Evolutionary conservation across 495 filamentous ascomycete species (phyloP).

Genomic region (Mycothermus thermophilus): DNA sequence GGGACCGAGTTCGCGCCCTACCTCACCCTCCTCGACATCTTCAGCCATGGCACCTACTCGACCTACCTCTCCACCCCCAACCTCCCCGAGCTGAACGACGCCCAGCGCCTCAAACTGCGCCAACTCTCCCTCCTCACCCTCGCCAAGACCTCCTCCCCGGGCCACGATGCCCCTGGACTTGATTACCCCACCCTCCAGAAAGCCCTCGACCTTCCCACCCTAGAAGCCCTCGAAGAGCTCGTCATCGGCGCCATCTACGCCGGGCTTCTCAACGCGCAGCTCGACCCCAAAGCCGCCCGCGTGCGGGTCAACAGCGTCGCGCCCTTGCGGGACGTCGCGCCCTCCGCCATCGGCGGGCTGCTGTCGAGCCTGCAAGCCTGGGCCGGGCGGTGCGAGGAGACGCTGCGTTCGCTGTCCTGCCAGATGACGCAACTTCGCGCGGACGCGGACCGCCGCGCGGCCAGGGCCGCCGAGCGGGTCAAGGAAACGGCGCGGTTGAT

Average conservation of each 20-base stretch:
- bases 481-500: conserved; percentile 33
- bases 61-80: conserved; percentile 39
- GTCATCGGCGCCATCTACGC: conserved; percentile 83
- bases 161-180: conserved; percentile 28
- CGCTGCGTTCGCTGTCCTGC: conserved; percentile 60
- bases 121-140: conserved; percentile 80
- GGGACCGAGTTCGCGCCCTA: conserved; percentile 34
- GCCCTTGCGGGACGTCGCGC: conserved; percentile 71
- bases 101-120: conserved; percentile 74
- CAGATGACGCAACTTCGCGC: conserved; percentile 48
- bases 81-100: conserved; percentile 57
- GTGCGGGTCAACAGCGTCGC: conserved; percentile 68
- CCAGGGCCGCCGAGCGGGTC: conserved; percentile 34
- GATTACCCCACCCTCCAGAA: conserved; percentile 56
- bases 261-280: conserved; percentile 63
- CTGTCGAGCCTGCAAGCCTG: conserved; percentile 55
- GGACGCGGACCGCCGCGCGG: conserved; percentile 40
- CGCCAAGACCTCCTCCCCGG: conserved; percentile 39
- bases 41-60: conserved; percentile 81
- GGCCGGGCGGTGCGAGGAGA: conserved; percentile 57
- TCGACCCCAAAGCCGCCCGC: conserved; percentile 57
- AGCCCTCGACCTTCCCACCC: conserved; percentile 50
- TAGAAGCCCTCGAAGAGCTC: conserved; percentile 73
- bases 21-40: conserved; percentile 72
- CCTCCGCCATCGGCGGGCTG: conserved; percentile 48